Evolutionary conservation across 192 early-diverging fungal species (phyloP).

Genomic region (Glomus cerebriforme): DNA sequence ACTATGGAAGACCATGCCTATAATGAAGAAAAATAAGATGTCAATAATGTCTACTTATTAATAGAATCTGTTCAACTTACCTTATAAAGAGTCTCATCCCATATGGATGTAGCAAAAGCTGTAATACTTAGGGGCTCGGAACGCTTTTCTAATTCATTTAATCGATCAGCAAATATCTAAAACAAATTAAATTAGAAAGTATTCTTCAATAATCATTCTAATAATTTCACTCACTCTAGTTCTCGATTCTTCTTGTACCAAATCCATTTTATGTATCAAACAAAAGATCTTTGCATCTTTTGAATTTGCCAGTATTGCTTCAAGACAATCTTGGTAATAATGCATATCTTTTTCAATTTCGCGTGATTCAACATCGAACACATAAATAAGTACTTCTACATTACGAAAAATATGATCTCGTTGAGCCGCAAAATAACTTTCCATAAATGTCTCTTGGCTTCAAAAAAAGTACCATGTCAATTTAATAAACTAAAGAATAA

Average conservation of each 20-base stretch:
- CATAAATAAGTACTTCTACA: slow-evolving; percentile 99
- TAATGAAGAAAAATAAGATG: not conserved
- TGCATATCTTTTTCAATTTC: slow-evolving; percentile 90
- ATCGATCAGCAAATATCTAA: slow-evolving; percentile 68
- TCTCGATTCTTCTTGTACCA: slow-evolving; percentile 74
- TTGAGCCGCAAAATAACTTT: slow-evolving; percentile 92
- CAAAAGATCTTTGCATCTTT: slow-evolving; percentile 94
- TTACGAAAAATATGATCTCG: slow-evolving; percentile 95
- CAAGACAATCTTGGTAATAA: slow-evolving; percentile 87
- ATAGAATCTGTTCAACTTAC: slow-evolving; percentile 36
- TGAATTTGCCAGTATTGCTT: slow-evolving; percentile 78
- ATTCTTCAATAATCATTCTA: slow-evolving; percentile 6
- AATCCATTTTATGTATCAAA: slow-evolving; percentile 98
- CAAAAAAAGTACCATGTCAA: slow-evolving; percentile 3
- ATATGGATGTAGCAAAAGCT: slow-evolving; percentile 83
- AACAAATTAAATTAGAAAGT: slow-evolving; percentile 24
- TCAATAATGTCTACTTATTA: not conserved
- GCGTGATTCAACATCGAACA: slow-evolving; percentile 93
- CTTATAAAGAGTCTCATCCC: slow-evolving; percentile 92
- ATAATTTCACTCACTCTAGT: slow-evolving; percentile 52
- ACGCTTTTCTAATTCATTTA: slow-evolving; percentile 63
- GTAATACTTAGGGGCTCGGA: slow-evolving; percentile 70
- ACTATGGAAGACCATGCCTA: slow-evolving; percentile 98
- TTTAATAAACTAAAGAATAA: slow-evolving; percentile 13
- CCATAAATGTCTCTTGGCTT: slow-evolving; percentile 94